These are phyloP conservation scores for Boletus edulis DNA, from an alignment of 768 basidiomycete species.

Conservation along the genomic window DNA sequence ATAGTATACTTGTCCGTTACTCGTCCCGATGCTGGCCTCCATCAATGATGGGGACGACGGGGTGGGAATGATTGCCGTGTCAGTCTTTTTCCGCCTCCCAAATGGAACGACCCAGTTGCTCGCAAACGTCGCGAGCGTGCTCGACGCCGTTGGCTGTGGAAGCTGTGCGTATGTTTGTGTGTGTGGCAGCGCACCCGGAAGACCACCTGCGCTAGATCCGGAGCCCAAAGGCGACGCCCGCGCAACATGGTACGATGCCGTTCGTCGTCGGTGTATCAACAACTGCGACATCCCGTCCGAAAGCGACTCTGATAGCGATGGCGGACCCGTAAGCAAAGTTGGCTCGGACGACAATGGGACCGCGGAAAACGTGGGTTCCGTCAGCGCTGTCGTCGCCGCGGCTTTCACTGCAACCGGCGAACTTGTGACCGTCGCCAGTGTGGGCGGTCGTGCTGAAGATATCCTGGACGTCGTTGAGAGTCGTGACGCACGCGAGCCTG, in stretches of 20 bases:
- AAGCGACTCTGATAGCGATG: constrained; percentile 61
- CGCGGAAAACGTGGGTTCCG: constrained; percentile 50
- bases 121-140: constrained; percentile 55
- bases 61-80: constrained; percentile 2
- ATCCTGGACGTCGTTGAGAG: constrained; percentile 67
- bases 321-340: constrained; percentile 37
- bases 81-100: constrained; percentile 47
- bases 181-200: constrained; percentile 6
- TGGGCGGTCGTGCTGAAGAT: constrained; percentile 61
- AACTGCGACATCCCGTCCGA: constrained; percentile 58
- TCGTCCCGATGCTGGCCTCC: constrained; percentile 16
- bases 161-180: not conserved
- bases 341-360: constrained; percentile 37
- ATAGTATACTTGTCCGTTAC: constrained; percentile 21
- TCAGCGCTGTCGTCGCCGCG: constrained; percentile 64
- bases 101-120: constrained; percentile 67
- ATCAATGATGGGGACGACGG: constrained; percentile 3
- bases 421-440: constrained; percentile 47
- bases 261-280: constrained; percentile 47
- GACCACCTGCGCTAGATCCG: not conserved
- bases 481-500: constrained; percentile 70
- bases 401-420: constrained; percentile 51
- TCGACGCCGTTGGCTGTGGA: constrained; percentile 42
- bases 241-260: constrained; percentile 58
- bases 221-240: constrained; percentile 46